Conservation (phyloP, 1,139 yeast species). For the Magnusiomyces sp. region DNA sequence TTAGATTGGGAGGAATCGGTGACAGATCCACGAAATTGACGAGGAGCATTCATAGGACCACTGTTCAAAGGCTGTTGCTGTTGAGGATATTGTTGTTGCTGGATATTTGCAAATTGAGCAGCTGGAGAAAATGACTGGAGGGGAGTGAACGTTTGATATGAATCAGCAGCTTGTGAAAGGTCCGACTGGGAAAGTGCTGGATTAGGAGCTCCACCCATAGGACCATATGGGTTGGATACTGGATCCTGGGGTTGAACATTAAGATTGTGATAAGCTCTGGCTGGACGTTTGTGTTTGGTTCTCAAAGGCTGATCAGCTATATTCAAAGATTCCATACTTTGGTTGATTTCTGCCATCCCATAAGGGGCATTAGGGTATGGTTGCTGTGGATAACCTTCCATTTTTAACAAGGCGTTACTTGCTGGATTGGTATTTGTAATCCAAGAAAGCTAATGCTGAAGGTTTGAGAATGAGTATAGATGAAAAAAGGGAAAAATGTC, state of each 20-base stretch:
- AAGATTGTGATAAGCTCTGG: slow-evolving; percentile 20
- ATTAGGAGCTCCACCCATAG: slow-evolving; percentile 6
- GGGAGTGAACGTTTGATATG: neutral
- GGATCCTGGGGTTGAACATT: slow-evolving; percentile 7
- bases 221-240: neutral
- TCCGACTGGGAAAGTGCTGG: slow-evolving; percentile 5
- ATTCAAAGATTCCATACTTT: slow-evolving; percentile 8
- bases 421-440: too few species aligned
- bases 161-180: slow-evolving; percentile 4
- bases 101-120: neutral
- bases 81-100: neutral
- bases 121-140: neutral
- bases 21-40: too few species aligned
- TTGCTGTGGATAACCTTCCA: slow-evolving; percentile 1
- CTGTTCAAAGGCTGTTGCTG: neutral
- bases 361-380: slow-evolving; percentile 7
- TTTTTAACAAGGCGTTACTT: neutral
- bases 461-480: slow-evolving; percentile 15
- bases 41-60: neutral
- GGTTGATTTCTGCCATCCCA: slow-evolving; percentile 5
- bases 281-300: slow-evolving; percentile 14
- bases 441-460: too few species aligned
- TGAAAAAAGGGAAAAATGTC: slow-evolving; percentile 11
- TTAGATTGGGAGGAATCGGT: neutral
- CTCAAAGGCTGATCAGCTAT: slow-evolving; percentile 3